Evolutionary conservation across 2,329 filamentous ascomycete species (phyloP).

Genomic region (Trichoderma polysporum): DNA sequence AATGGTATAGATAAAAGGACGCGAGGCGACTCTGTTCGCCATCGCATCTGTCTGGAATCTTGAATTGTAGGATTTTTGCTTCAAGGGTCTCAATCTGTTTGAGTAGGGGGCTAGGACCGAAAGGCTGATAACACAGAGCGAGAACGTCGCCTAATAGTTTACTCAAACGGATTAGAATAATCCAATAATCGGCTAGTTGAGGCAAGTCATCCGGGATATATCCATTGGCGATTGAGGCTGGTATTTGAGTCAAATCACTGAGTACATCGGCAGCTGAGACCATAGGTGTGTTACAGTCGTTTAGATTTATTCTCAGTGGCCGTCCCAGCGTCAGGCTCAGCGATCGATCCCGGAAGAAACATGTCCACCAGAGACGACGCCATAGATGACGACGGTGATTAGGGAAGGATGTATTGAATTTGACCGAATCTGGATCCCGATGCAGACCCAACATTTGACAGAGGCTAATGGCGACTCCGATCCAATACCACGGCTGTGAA

Average conservation of each 20-base stretch:
- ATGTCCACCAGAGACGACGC: slow-evolving; percentile 14
- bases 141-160: not conserved
- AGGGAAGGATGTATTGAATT: not conserved
- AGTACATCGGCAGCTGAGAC: not conserved
- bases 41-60: not conserved
- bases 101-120: not conserved
- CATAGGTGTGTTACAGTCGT: slow-evolving; percentile 9
- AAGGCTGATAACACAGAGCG: not conserved
- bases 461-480: slow-evolving; percentile 10
- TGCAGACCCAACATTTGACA: slow-evolving; percentile 7
- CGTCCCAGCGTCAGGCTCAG: not conserved
- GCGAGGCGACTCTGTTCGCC: not conserved
- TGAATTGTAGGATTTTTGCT: not conserved
- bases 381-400: not conserved
- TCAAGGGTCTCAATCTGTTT: not conserved
- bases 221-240: not conserved
- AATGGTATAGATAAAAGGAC: not conserved
- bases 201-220: slow-evolving; percentile 6
- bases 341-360: slow-evolving; percentile 10
- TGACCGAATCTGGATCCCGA: not conserved
- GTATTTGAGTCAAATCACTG: not conserved
- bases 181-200: slow-evolving; percentile 5
- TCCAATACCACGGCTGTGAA: slow-evolving; percentile 13
- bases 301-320: not conserved
- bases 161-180: not conserved